Base-by-base conservation (phyloP, 2,329 filamentous ascomycete genomes). In the Clonostachys byssicola region DNA sequence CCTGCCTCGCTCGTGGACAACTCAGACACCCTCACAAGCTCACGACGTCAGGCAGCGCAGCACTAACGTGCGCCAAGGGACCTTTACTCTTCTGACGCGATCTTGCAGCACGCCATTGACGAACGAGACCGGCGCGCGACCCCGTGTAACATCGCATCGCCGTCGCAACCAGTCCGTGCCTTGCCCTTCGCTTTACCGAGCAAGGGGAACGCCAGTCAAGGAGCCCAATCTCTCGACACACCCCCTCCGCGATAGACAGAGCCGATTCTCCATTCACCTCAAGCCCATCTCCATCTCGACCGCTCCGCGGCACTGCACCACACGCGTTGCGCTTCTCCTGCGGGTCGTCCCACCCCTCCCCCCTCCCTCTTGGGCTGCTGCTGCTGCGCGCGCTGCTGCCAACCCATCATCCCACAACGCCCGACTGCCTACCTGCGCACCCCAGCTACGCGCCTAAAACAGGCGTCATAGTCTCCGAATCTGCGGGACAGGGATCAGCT, bases 71-170 rank as follows among this genome's bases (percentile, higher is more conserved):
- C 23, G 23, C 23, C 23, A 30, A 30, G 23, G 23, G 23, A 30
- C 23, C 23, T 30, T 30, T 30, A 30, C 23, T 30, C 23, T 34
- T 17, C 47, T 49, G 47, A 49, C 47, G 43, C 47, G 47, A 46
- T 46, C 47, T 43, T 39, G 39, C 43, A 49, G 47, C 12, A 12
- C 42, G 30, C 41, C 34, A 47, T 47, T 47, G 46, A 47, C 46
- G 41, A 47, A 47, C 46, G 46, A 47, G 36, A 49, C 49, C 23
- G 44, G 43, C 51, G 47, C 46, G 47, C 45, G 49, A 38, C 47
- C 39, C 18, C 34, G 52, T 54, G 52, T 54, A 51, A 52, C 52
- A 44, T 47, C 45, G 40, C 49, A 43, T 52, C 44, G 45, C 45
- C 44, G 44, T 49, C 45, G 48, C 50, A 46, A 40, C 47, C 35